Conservation (phyloP, 805 yeast species). For the Scheffersomyces stipitis region DNA sequence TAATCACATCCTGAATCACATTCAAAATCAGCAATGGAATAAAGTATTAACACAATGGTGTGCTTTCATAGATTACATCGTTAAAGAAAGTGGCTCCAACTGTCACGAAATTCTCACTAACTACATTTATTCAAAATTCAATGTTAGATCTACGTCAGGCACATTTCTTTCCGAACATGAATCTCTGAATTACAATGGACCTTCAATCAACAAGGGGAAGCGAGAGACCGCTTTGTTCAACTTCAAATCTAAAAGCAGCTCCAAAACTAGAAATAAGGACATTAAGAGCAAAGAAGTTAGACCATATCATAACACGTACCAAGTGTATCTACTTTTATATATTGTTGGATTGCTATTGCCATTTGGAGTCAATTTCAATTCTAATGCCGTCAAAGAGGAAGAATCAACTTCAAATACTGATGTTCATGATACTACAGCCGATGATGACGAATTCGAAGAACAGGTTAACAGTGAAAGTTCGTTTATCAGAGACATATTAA, state of each 20-base stretch:
- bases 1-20: slow-evolving; percentile 19
- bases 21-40: slow-evolving; percentile 34
- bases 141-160: slow-evolving; percentile 6
- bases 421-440: slow-evolving; percentile 4
- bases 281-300: slow-evolving; percentile 15
- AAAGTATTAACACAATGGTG: slow-evolving; percentile 29
- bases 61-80: slow-evolving; percentile 26
- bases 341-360: slow-evolving; percentile 34
- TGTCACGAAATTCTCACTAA: slow-evolving; percentile 36
- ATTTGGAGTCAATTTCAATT: slow-evolving; percentile 33
- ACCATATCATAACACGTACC: slow-evolving; percentile 37
- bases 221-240: slow-evolving; percentile 26
- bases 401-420: slow-evolving; percentile 1
- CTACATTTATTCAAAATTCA: slow-evolving; percentile 31
- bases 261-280: slow-evolving; percentile 18
- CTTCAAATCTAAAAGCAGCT: slow-evolving; percentile 21
- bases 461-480: slow-evolving; percentile 17
- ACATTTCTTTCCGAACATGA: not conserved
- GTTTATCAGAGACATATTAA: slow-evolving; percentile 28
- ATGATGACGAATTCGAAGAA: slow-evolving; percentile 18
- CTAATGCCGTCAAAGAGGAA: slow-evolving; percentile 8
- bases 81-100: slow-evolving; percentile 37
- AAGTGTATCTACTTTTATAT: slow-evolving; percentile 27
- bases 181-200: not conserved
- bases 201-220: slow-evolving; percentile 7